Conservation (phyloP, 2,329 filamentous ascomycete species). For the Sordariomycetes sp. region DNA sequence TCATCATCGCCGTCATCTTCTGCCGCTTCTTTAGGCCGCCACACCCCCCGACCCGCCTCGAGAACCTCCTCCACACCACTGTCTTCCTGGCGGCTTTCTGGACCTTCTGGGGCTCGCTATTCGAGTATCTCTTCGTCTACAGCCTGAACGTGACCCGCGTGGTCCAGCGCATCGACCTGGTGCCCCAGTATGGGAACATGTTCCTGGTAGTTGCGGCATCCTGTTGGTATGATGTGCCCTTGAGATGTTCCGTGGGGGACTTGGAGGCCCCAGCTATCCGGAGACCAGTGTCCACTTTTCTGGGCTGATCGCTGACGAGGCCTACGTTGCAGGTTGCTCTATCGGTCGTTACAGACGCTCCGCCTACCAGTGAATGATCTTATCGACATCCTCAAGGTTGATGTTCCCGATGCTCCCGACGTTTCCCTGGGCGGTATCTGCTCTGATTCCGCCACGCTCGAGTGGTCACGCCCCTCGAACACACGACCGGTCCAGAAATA, state of each 20-base stretch:
- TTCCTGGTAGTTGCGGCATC: conserved; percentile 6
- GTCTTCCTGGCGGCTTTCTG: conserved; percentile 8
- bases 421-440: conserved; percentile 85
- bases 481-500: conserved; percentile 69
- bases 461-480: conserved; percentile 67
- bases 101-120: conserved; percentile 7
- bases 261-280: not conserved
- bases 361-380: conserved; percentile 85
- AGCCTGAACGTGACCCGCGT: conserved; percentile 2
- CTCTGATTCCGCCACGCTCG: conserved; percentile 73
- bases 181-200: conserved; percentile 9
- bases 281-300: not conserved
- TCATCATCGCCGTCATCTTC: conserved; percentile 8
- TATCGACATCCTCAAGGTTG: conserved; percentile 81
- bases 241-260: not conserved
- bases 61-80: conserved; percentile 8
- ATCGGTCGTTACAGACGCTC: conserved; percentile 77
- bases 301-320: not conserved
- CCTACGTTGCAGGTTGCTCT: conserved; percentile 52
- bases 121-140: conserved; percentile 6
- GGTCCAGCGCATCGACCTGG: conserved; percentile 6
- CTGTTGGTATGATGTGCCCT: conserved; percentile 6
- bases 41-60: conserved; percentile 8
- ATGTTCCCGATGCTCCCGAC: conserved; percentile 80
- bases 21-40: conserved; percentile 10